These are phyloP conservation scores for Sonneratia caseolaris DNA, from an alignment of 345 rosid species.

Conservation along the genomic window DNA sequence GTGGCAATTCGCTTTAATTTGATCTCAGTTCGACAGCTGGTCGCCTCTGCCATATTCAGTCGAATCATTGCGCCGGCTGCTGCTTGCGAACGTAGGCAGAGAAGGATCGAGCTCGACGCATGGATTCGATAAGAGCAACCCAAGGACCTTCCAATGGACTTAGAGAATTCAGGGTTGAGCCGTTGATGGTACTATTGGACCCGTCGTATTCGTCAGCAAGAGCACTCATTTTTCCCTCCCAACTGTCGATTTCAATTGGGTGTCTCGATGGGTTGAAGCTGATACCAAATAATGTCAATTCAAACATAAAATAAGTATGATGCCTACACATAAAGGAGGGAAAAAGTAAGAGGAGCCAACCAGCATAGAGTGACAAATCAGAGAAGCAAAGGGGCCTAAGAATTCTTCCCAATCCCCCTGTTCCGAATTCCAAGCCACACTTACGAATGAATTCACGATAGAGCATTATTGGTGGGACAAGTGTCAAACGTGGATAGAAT, in stretches of 20 bases:
- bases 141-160: no score
- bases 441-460: background rate
- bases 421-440: background rate
- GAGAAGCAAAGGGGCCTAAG: background rate
- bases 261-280: background rate
- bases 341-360: conserved; percentile 6
- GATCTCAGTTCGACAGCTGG: background rate
- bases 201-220: no score
- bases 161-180: background rate
- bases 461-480: background rate
- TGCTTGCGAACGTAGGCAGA: background rate
- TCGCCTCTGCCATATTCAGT: no score
- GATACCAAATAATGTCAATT: background rate
- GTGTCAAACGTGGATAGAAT: background rate
- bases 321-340: background rate
- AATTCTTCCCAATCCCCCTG: no score
- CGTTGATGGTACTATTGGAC: background rate
- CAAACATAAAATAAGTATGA: background rate
- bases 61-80: background rate
- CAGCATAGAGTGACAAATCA: background rate
- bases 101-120: background rate
- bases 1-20: background rate
- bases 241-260: background rate
- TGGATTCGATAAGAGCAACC: no score
- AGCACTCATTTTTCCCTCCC: no score